Evolutionary conservation across 2,329 filamentous ascomycete species (phyloP), one percentile per base, ranked within the genome.

Genomic region (Keithomyces neogunnii): DNA sequence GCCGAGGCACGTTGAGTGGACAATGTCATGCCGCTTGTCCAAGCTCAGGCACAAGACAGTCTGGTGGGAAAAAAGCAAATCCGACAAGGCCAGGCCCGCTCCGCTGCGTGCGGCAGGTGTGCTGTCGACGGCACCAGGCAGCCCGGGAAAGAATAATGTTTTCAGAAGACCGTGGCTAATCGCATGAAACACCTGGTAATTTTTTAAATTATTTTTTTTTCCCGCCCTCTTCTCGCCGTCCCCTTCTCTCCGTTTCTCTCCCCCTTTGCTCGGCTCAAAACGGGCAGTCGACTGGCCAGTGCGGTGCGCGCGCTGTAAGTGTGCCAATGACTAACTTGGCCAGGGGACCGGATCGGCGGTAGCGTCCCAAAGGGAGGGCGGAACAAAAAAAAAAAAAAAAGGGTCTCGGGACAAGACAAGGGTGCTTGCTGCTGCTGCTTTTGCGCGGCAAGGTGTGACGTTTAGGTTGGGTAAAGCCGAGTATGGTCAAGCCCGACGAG

Each of bases 1-100:
- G 56, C 52, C 51, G 58, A 54, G 31, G 53, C 48, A 44, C 56
- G 51, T 40, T 53, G 54, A 28, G 54, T 45, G 8, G 51, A 48
- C 33, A 54, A 47, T 31, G 52, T 50, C 54, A 58, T 58, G 53
- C 38, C 47, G 38, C 32, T 35, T 33, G 44, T 49, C 33, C 38
- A 19, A 19, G 38, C n/a, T 40, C 19, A 19, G 19, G 19, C 19
- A 19, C 19, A 19, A 19, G 19, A 19, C 19, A 1, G 19, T 19
- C 19, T 19, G 19, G 19, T 19, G 19, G 19, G 19, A 19, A 19
- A 19, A 19, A 19, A 19, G 19, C 19, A 19, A 19, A 19, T 19
- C 19, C 19, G 19, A 19, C 19, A 19, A 19, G 19, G 19, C 19
- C 19, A 19, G 19, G 19, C 19, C 19, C 19, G 19, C 19, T 19